Evolutionary conservation across 352 stramenopile species (phyloP), one percentile per base, ranked within the genome.

Genomic region (Pythium biforme): DNA sequence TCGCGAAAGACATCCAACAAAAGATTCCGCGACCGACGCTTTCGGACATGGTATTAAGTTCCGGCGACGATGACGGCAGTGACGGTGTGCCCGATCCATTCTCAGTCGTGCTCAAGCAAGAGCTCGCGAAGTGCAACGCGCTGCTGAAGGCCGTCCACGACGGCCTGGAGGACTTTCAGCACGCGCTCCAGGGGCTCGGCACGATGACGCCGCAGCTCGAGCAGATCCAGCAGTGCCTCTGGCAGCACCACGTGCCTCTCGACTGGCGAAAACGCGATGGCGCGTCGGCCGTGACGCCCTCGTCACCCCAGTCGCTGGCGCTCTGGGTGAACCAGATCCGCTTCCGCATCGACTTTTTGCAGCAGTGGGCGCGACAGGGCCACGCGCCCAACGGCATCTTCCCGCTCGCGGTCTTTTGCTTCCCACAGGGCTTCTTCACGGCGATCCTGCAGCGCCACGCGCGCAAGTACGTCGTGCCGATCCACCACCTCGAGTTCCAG

Each of bases 401-500:
- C 39, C 82, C 79, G 4, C 57, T 94, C 17, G 73, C 85, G 5
- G 71, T 86, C 8, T 92, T 95, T 41, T 79, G 69, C 33, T 95
- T 90, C 27, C 82, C 86, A 0, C 82, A 93, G 25, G 83, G 82
- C 0, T 76, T 95, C 40, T 89, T 95, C 52, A 95, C 86, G 4
- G 85, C 77, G 22, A 77, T 89, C 56, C 50, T 92, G 15, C 86
- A 95, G 70, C 79, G 80, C 8, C 77, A 93, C 31, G 79, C 86
- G 22, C 69, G 85, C 46, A 90, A 84, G 56, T 74, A 90, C 55
- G 37, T 59, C 22, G 75, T 88, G 0, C 81, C 81, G 9, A 94
- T 95, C 27, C 82, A 95, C 47, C 77, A 83, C 41, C 68, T 95
- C 48, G 79, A 91, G 39, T 92, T 93, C 57, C 69, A 80, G 11